A percentile compares a stretch with the other conserved stretches of the same genome.
Conservation (phyloP, 1,284 basidiomycete genomes). For the Cutaneotrichosporon dermatis region DNA sequence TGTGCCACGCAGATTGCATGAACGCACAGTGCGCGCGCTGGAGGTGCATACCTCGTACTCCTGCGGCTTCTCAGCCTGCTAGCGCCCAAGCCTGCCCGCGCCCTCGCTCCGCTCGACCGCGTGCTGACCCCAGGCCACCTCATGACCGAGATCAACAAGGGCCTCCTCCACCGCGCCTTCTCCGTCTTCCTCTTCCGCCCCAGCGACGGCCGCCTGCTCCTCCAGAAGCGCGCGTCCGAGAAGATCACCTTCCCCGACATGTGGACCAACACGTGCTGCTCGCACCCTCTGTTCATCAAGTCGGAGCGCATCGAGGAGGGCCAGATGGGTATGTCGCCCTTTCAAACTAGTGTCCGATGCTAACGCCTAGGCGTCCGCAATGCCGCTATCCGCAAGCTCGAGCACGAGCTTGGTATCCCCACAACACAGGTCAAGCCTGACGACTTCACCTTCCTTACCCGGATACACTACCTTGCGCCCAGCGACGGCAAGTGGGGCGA, state of each 20-base stretch:
- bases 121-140: constrained; percentile 68
- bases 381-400: constrained; percentile 90
- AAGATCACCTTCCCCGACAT: constrained; percentile 99
- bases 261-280: constrained; percentile 99
- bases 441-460: constrained; percentile 88
- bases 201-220: constrained; percentile 84
- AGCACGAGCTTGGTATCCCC: constrained; percentile 95
- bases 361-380: constrained; percentile 59
- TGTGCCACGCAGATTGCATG: too few species aligned
- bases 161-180: constrained; percentile 95
- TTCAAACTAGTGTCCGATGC: not conserved
- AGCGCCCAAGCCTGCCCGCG: too few species aligned
- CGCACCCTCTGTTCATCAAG: constrained; percentile 72
- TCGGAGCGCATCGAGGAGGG: constrained; percentile 76
- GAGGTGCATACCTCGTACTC: not conserved
- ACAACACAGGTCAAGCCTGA: constrained; percentile 63
- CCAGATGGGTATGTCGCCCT: constrained; percentile 50
- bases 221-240: constrained; percentile 91
- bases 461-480: constrained; percentile 96
- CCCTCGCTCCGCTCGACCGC: not conserved
- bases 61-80: not conserved
- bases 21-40: not conserved
- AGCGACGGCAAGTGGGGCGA: constrained; percentile 94
- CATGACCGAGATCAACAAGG: constrained; percentile 94
- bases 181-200: constrained; percentile 96